Base-by-base conservation (phyloP, 116 monocot genomes). In the Posidonia oceanica region DNA sequence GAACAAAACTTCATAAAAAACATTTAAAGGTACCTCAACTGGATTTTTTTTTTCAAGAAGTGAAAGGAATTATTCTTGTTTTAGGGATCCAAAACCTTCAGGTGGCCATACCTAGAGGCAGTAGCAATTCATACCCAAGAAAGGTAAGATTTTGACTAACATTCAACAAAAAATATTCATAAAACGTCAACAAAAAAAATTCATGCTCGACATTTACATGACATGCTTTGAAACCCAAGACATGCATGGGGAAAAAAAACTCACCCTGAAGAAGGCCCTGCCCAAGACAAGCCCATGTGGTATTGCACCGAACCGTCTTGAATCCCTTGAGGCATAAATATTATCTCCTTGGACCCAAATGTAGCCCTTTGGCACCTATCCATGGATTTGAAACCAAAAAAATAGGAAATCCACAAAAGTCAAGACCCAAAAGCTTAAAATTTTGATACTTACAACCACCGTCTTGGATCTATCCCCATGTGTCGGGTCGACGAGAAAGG, bases 341-440 rank as follows among this genome's bases (percentile, higher is more conserved):
- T 96, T 89, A 74, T 96, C 96, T 15, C 96, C 96, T 73, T 88
- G 83, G 66, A 96, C 85, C 91, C 91, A 96, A 74, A 86, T 75
- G 83, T 96, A 88, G 12, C 84, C 96, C 68, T 83, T 80, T 37
- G 96, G 88, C 52, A 96, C 91, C 96, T 96, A 72, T 58, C 52
- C 7, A 70, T 38, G 13, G 20, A 68, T 11, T 55, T 63, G 6
- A 52, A 68, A 8, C 42, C 7, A 48, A 72, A 59, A 10, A 12
- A 2, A 63, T 13, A 40, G 29, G 29, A 1, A 16, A 23, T 42
- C 4, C 64, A 41, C 53, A 23, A 39, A 21, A 16, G 1, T 67
- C 29, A 54, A 69, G 12, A 63, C 63, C 14, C 39, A 69, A 36
- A 52, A 10, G 14, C 20, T 5, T 40, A 40, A 7, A 41, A 41